Conservation (phyloP, 164 flowering plant genomes). For the Stephania yunnanensis region DNA sequence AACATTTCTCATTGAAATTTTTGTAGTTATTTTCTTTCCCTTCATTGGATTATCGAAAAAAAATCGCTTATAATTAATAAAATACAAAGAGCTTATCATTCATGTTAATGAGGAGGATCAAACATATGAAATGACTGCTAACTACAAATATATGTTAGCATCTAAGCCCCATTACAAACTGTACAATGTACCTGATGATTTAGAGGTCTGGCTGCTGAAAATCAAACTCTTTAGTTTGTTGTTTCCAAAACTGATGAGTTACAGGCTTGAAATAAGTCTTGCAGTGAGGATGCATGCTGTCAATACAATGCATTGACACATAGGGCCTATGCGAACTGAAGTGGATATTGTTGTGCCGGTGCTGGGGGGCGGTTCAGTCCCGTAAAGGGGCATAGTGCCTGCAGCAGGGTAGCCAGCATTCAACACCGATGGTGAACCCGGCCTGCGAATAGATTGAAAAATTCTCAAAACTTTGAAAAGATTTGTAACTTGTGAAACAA, state of each 20-base stretch:
- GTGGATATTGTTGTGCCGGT: conserved; percentile 25
- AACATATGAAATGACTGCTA: neutral
- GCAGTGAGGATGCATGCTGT: conserved; percentile 20
- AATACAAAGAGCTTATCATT: neutral
- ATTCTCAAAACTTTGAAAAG: neutral
- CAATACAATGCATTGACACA: conserved; percentile 20
- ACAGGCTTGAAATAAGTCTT: conserved; percentile 1
- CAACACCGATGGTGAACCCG: conserved; percentile 27
- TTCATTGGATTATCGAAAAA: too few species aligned
- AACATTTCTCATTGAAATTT: too few species aligned
- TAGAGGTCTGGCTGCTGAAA: neutral
- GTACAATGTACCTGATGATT: neutral
- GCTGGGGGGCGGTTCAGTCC: conserved; percentile 29
- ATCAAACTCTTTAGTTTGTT: neutral
- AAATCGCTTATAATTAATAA: too few species aligned
- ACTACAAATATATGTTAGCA: neutral
- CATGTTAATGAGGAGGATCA: neutral
- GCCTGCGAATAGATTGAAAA: conserved; percentile 5
- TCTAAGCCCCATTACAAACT: neutral
- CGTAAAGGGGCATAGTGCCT: conserved; percentile 25
- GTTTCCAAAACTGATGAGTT: neutral
- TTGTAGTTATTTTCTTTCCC: neutral
- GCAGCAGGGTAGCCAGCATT: conserved; percentile 39
- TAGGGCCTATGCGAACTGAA: conserved; percentile 21
- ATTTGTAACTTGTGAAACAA: neutral